Evolutionary conservation across 306 rosid genomes (phyloP), one percentile per base, ranked within the genome.

Genomic region (Trifolium fragiferum): DNA sequence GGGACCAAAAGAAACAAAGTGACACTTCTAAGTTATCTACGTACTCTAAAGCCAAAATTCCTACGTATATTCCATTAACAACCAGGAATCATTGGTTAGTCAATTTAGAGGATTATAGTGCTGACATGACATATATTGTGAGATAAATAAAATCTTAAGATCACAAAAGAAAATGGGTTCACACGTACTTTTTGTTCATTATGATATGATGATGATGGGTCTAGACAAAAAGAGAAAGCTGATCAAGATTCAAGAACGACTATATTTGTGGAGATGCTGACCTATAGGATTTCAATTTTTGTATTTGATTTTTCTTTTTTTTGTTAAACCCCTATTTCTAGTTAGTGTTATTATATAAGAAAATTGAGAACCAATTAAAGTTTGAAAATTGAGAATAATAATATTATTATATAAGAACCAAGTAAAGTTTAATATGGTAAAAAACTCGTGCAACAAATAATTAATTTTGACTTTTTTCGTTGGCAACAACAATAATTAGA

Each of bases 11-110:
- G 64, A 62, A 47, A 27, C 69, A 79, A 63, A 69, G 70, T 51
- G 81, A 57, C 73, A 66, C 67, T 76, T 78, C 27, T 41, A 79
- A 85, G 77, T 78, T 61, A 75, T 68, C 71, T 71, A 75, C 64
- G 32, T 27, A 27, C 68, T 71, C 53, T 27, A 78, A 85, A 78
- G 76, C 25, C 67, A 54, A 32, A 68, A 53, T 25, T 71, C 78
- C 78, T 50, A 63, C 73, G 85, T 49, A 69, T 84, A 84, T 84
- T 68, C 80, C 0, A 63, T 30, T 16, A 35, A 44, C 2, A 69
- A 73, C 23, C 6, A 70, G 32, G 59, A 71, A 68, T 40, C 44
- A 1, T 51, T 49, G 38, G 62, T 64, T 20, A 74, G 30, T 63
- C 47, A 63, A 14, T 2, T 16, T 16, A 9, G 13, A 35, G 68